Conservation (phyloP, 2,329 filamentous ascomycete genomes). For the Teratosphaeria pseudoeucalypti region DNA sequence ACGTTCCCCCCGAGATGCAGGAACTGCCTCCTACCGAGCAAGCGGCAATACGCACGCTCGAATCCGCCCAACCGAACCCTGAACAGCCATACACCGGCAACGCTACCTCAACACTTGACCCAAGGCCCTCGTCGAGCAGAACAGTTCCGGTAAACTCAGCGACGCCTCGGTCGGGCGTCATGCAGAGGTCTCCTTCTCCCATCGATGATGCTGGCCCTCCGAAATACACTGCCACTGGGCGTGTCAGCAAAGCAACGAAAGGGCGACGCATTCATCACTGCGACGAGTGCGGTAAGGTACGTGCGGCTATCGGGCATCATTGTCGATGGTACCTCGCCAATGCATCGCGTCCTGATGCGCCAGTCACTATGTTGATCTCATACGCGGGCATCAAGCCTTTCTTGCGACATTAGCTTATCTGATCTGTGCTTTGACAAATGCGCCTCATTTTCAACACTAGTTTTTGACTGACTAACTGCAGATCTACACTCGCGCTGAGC, state of each 20-base stretch:
- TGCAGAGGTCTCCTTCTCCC: slow-evolving; percentile 13
- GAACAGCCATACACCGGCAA: background rate
- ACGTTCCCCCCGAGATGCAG: slow-evolving; percentile 1
- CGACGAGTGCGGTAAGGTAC: slow-evolving; percentile 36
- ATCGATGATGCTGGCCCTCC: slow-evolving; percentile 16
- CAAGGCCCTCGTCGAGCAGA: background rate
- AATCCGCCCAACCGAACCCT: background rate
- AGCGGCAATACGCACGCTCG: background rate
- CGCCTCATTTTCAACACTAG: no score
- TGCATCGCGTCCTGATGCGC: background rate
- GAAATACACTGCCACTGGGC: slow-evolving; percentile 36
- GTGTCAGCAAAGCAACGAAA: slow-evolving; percentile 39
- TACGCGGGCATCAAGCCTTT: background rate
- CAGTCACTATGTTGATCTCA: background rate
- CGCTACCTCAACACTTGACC: background rate
- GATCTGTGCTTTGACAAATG: background rate
- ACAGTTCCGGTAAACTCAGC: slow-evolving; percentile 5
- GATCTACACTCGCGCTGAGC: slow-evolving; percentile 39
- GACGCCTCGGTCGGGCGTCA: slow-evolving; percentile 11
- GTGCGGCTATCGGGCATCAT: background rate
- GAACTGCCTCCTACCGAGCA: slow-evolving; percentile 1
- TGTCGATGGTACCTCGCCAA: background rate
- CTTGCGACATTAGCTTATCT: background rate
- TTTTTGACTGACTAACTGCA: slow-evolving; percentile 21
- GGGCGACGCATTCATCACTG: slow-evolving; percentile 36